Evolutionary conservation across 2,329 filamentous ascomycete genomes (phyloP).

Genomic region (Colletotrichum magnum): DNA sequence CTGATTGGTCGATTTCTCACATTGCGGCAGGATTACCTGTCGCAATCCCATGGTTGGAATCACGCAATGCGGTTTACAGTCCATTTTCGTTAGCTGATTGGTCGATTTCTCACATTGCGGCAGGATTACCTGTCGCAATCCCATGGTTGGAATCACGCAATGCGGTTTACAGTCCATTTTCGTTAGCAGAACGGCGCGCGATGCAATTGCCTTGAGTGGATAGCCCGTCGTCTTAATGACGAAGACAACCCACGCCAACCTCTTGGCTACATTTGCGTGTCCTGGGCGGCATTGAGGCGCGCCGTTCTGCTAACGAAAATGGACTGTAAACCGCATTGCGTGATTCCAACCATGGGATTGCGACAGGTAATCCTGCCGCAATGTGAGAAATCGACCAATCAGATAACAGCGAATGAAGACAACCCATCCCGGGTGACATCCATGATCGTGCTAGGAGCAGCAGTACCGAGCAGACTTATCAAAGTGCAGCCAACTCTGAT

Average conservation of each 20-base stretch:
- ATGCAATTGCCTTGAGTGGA: constrained; percentile 16
- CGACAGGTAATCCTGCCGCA: constrained; percentile 28
- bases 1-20: constrained; percentile 21
- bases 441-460: too few species aligned
- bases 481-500: not conserved
- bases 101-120: not conserved
- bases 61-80: constrained; percentile 37
- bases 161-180: constrained; percentile 25
- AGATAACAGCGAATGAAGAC: constrained; percentile 6
- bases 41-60: constrained; percentile 41
- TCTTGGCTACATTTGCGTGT: not conserved
- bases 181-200: constrained; percentile 8
- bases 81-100: constrained; percentile 31
- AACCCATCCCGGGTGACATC: constrained; percentile 15
- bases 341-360: constrained; percentile 41
- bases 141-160: constrained; percentile 42
- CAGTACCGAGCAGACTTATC: not conserved
- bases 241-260: constrained; percentile 1
- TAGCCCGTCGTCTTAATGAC: not conserved
- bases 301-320: constrained; percentile 12
- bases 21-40: constrained; percentile 20
- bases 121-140: constrained; percentile 36
- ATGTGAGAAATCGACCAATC: constrained; percentile 21
- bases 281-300: constrained; percentile 2
- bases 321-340: constrained; percentile 35